Conservation (phyloP, 2,329 filamentous ascomycete genomes). For the Exserohilum rostratum region DNA sequence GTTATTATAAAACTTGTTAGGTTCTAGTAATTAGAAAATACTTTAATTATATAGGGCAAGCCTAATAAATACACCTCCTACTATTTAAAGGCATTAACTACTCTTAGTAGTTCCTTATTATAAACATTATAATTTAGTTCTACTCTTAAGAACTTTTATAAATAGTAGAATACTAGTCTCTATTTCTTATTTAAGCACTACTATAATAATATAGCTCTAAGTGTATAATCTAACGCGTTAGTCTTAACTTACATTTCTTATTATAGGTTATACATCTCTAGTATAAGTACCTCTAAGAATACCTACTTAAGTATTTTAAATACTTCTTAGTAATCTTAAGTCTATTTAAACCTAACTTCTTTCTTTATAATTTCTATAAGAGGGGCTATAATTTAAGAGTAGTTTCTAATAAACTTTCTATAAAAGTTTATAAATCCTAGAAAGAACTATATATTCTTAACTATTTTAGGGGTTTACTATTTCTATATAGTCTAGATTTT, state of each 20-base stretch:
- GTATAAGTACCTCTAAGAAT: neutral
- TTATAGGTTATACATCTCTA: neutral
- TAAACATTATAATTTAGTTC: constrained; percentile 20
- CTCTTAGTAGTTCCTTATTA: constrained; percentile 13
- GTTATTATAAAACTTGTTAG: constrained; percentile 8
- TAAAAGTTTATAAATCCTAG: neutral
- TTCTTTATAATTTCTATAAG: neutral
- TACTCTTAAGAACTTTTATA: constrained; percentile 10
- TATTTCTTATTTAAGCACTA: constrained; percentile 17
- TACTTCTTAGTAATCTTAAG: neutral
- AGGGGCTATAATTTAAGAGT: neutral
- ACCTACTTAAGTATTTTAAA: constrained; percentile 2
- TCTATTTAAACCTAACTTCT: neutral
- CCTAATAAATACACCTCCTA: too few species aligned
- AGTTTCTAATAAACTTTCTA: constrained; percentile 1
- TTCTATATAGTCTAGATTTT: constrained; percentile 33
- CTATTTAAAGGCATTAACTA: neutral
- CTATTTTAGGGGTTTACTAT: constrained; percentile 24
- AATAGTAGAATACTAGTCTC: constrained; percentile 29
- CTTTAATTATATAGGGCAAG: neutral
- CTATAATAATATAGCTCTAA: constrained; percentile 1
- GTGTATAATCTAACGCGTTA: constrained; percentile 2
- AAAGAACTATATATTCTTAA: constrained; percentile 19
- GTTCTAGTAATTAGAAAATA: constrained; percentile 22
- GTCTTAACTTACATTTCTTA: neutral